A percentile compares a stretch with the other conserved stretches of the same genome.
Conservation (phyloP, 2,329 filamentous ascomycete genomes). For the Tolypocladium endophyticum region DNA sequence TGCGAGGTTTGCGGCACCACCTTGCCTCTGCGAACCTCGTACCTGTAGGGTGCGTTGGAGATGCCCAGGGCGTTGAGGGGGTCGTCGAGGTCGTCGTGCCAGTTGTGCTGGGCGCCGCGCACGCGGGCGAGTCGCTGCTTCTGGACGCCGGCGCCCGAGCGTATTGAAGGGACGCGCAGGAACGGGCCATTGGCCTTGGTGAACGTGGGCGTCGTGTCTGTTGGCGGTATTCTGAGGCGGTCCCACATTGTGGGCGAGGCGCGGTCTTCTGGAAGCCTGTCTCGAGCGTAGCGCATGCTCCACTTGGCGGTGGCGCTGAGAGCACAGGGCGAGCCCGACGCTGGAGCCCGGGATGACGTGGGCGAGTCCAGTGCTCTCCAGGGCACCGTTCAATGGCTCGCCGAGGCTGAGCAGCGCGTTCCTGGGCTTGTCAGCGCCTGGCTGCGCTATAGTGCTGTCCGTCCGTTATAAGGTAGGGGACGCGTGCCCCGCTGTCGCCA, state of each 20-base stretch:
- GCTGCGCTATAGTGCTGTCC: neutral
- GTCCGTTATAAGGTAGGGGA: neutral
- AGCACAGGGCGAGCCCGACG: neutral
- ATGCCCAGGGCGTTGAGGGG: constrained; percentile 16
- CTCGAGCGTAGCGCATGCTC: neutral
- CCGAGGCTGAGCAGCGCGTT: neutral
- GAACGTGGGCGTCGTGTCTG: neutral
- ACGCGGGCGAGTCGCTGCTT: neutral
- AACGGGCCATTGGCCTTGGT: neutral
- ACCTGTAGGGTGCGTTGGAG: constrained; percentile 14
- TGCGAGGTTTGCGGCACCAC: constrained; percentile 16
- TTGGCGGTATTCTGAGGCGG: constrained; percentile 1
- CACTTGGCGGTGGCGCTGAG: neutral
- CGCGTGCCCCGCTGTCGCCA: neutral
- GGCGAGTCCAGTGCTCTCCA: neutral
- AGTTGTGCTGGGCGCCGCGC: neutral
- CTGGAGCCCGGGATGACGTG: neutral
- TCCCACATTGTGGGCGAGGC: constrained; percentile 7
- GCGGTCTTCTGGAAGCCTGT: neutral
- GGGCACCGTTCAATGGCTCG: neutral
- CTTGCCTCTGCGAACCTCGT: constrained; percentile 21
- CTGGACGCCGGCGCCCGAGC: neutral
- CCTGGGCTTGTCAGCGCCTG: too few species aligned
- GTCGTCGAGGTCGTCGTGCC: constrained; percentile 10
- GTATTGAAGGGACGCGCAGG: neutral